These are phyloP conservation scores for Berkeleyomyces rouxiae DNA, from an alignment of 2,329 filamentous ascomycete species.

Conservation along the genomic window DNA sequence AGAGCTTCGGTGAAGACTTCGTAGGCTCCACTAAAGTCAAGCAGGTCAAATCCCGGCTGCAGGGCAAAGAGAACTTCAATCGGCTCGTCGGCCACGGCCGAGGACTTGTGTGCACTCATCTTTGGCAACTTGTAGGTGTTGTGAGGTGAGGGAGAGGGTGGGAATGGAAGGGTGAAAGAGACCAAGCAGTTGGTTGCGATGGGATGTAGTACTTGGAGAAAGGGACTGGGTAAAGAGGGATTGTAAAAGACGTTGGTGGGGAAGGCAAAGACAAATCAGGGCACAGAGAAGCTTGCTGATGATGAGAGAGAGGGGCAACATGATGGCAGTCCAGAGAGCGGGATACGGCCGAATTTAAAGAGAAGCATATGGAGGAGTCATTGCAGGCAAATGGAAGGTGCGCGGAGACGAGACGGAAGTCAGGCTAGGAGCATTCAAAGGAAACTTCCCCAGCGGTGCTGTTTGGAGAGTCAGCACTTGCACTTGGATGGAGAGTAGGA, in stretches of 20 bases:
- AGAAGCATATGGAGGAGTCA: not conserved
- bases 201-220: not conserved
- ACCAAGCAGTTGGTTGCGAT: not conserved
- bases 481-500: not conserved
- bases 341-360: not conserved
- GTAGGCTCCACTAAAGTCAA: constrained; percentile 40
- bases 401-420: not conserved
- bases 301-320: not conserved
- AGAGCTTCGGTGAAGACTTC: constrained; percentile 34
- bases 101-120: constrained; percentile 41
- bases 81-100: constrained; percentile 42
- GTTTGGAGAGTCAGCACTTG: not conserved
- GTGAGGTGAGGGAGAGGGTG: not conserved
- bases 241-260: not conserved
- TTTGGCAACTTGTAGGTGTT: constrained; percentile 22
- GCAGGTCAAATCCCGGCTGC: constrained; percentile 41
- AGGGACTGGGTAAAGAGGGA: not conserved
- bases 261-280: not conserved
- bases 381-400: not conserved
- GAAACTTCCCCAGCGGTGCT: not conserved
- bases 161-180: not conserved
- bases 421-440: not conserved
- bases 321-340: not conserved
- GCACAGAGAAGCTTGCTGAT: not conserved
- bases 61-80: constrained; percentile 44